Conservation (phyloP, 345 rosid genomes). For the Citrus trifoliata region DNA sequence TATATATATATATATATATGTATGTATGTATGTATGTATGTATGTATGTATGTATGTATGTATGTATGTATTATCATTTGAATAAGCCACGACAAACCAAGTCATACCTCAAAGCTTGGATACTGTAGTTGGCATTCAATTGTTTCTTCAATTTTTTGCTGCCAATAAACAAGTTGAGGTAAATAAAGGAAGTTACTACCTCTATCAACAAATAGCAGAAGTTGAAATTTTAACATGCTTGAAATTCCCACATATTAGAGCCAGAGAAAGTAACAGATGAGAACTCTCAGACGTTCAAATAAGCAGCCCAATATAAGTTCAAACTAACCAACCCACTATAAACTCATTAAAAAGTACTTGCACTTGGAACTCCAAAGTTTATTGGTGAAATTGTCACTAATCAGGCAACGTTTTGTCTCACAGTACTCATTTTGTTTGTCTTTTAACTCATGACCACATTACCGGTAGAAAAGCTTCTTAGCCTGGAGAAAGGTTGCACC, state of each 20-base stretch:
- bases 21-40: too few species aligned
- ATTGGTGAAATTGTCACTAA: not conserved
- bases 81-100: not conserved
- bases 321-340: not conserved
- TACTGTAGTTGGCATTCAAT: conserved; percentile 53
- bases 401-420: not conserved
- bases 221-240: not conserved
- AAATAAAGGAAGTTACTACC: not conserved
- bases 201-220: not conserved
- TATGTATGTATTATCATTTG: not conserved
- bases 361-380: not conserved
- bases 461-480: not conserved
- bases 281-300: not conserved
- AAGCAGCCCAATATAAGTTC: not conserved
- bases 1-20: too few species aligned
- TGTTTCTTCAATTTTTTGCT: conserved; percentile 67
- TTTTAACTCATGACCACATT: not conserved
- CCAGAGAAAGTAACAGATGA: not conserved
- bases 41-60: too few species aligned
- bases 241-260: not conserved
- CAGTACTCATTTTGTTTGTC: not conserved
- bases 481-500: too few species aligned
- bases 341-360: not conserved
- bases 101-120: conserved; percentile 80
- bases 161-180: conserved; percentile 26